Conservation (phyloP, 31 red algal genomes). For the Endocladia muricata region DNA sequence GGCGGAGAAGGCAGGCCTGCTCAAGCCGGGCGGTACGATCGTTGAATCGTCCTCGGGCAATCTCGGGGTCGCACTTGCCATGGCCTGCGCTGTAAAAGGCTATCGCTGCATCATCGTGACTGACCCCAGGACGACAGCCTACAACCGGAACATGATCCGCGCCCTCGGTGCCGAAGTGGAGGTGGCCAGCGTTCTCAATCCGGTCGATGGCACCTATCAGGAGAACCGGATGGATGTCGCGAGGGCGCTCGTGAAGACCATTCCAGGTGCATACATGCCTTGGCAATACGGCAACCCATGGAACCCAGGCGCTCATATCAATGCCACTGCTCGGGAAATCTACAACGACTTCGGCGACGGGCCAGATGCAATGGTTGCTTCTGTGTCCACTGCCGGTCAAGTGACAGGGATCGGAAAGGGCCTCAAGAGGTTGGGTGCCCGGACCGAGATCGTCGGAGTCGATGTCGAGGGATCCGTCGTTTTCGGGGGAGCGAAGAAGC, state of each 20-base stretch:
- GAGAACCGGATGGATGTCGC: conserved; percentile 29
- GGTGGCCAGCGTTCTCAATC: neutral
- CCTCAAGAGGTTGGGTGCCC: conserved; percentile 62
- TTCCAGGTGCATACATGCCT: conserved; percentile 51
- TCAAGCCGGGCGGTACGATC: conserved; percentile 59
- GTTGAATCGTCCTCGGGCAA: conserved; percentile 77
- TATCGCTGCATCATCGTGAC: conserved; percentile 62
- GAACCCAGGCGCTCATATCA: conserved; percentile 72
- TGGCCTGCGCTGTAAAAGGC: conserved; percentile 53
- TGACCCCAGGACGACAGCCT: conserved; percentile 47
- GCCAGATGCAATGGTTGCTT: conserved; percentile 33
- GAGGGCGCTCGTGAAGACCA: conserved; percentile 30
- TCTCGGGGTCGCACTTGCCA: conserved; percentile 69
- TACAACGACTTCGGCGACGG: conserved; percentile 21
- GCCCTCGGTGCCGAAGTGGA: conserved; percentile 77
- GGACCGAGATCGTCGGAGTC: conserved; percentile 50
- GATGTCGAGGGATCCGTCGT: conserved; percentile 57
- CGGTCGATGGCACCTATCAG: conserved; percentile 49
- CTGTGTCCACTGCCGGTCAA: conserved; percentile 67
- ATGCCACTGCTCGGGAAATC: conserved; percentile 79
- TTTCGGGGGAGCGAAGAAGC: conserved; percentile 35
- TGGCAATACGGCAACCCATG: conserved; percentile 66
- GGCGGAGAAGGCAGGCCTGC: conserved; percentile 46
- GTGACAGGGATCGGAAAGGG: conserved; percentile 60
- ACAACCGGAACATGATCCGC: conserved; percentile 39